Percentiles rank a stretch among this genome's conserved stretches.
phyloP scores from a whole-genome alignment of 495 filamentous ascomycete genomes.

The Talaromyces borbonicus region DNA sequence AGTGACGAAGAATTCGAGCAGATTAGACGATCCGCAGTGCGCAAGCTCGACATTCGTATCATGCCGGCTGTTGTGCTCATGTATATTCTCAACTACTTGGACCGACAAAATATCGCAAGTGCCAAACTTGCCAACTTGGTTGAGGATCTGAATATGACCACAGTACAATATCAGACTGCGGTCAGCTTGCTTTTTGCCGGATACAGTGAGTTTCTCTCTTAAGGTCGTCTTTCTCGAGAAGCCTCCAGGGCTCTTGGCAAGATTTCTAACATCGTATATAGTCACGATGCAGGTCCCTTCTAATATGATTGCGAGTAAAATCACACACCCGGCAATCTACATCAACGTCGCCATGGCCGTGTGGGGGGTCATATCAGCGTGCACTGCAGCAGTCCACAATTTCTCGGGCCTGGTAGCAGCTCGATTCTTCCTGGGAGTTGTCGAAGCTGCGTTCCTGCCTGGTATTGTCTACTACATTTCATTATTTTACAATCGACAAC shows the following conservation, averaged over 20 bases:
- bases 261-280: too few relatives aligned
- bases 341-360: conserved; percentile 38
- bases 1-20: conserved; percentile 10
- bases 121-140: conserved; percentile 81
- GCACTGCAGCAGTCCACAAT: neutral
- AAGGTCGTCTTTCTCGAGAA: too few relatives aligned
- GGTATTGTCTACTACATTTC: conserved; percentile 93
- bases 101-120: conserved; percentile 81
- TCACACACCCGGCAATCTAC: conserved; percentile 78
- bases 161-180: conserved; percentile 52
- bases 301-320: conserved; percentile 76
- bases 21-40: conserved; percentile 11
- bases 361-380: neutral
- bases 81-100: conserved; percentile 86
- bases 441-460: conserved; percentile 91
- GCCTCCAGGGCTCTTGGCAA: too few relatives aligned
- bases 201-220: conserved; percentile 62
- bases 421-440: conserved; percentile 75
- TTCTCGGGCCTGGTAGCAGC: conserved; percentile 44
- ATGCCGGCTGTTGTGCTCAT: conserved; percentile 89
- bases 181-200: conserved; percentile 65
- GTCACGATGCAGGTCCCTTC: conserved; percentile 50
- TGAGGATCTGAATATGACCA: conserved; percentile 52
- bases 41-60: conserved; percentile 74
- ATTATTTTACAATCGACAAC: conserved; percentile 79